Evolutionary conservation across 768 basidiomycete genomes (phyloP).

Genomic region (Tricholoma saponaceum): DNA sequence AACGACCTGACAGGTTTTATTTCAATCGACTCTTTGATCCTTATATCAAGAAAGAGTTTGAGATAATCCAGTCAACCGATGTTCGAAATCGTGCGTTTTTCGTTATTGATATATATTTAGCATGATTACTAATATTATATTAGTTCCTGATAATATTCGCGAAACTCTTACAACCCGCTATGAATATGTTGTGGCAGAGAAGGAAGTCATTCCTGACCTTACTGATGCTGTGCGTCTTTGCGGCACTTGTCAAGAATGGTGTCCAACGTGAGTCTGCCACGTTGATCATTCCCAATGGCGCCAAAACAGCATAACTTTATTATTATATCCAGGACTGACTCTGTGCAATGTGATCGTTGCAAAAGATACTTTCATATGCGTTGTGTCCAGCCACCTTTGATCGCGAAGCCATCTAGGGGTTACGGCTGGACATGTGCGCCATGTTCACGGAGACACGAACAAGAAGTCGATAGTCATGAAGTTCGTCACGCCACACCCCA

Average conservation of each 20-base stretch:
- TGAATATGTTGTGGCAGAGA: slow-evolving; percentile 94
- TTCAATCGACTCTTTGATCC: slow-evolving; percentile 95
- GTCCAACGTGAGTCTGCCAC: slow-evolving; percentile 62
- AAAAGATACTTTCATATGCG: slow-evolving; percentile 93
- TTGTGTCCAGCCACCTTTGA: slow-evolving; percentile 88
- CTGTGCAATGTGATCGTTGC: slow-evolving; percentile 88
- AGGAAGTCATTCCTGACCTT: slow-evolving; percentile 86
- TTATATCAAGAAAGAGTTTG: slow-evolving; percentile 97
- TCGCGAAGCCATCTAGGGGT: slow-evolving; percentile 89
- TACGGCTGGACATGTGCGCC: slow-evolving; percentile 98
- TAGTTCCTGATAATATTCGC: slow-evolving; percentile 81
- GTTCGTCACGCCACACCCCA: slow-evolving; percentile 54
- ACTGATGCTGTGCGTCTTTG: slow-evolving; percentile 85
- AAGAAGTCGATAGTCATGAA: slow-evolving; percentile 76
- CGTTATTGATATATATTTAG: slow-evolving; percentile 15
- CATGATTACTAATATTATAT: slow-evolving; percentile 19
- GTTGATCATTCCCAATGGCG: slow-evolving; percentile 14
- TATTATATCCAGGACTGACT: slow-evolving; percentile 61
- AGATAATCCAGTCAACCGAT: slow-evolving; percentile 83
- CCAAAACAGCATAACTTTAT: slow-evolving; percentile 8
- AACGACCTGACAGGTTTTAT: slow-evolving; percentile 92
- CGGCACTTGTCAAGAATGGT: slow-evolving; percentile 84
- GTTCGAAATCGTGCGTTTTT: slow-evolving; percentile 78
- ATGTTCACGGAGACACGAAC: slow-evolving; percentile 83
- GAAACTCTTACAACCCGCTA: slow-evolving; percentile 77